Conservation (phyloP, 306 rosid genomes). For the Rosa rugosa region DNA sequence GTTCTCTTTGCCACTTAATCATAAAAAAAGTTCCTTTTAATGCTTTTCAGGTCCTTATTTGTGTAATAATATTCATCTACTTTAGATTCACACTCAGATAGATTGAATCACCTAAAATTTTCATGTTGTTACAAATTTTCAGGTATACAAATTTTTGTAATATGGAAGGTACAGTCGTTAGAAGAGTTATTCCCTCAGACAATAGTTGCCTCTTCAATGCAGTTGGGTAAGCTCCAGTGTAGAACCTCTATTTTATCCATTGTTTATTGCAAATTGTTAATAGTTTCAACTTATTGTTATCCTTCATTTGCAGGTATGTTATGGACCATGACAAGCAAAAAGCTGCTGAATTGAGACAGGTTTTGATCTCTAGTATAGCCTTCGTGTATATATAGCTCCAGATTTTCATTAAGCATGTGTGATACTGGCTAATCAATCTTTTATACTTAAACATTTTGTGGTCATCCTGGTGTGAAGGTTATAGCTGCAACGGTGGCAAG, state of each 20-base stretch:
- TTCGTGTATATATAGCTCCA: background rate
- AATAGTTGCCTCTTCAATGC: conserved; percentile 97
- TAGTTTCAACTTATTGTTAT: background rate
- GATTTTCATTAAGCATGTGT: background rate
- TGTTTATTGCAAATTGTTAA: background rate
- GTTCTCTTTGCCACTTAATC: background rate
- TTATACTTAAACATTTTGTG: background rate
- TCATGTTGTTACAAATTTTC: conserved; percentile 10
- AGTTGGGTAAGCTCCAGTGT: conserved; percentile 64
- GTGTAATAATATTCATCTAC: background rate
- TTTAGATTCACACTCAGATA: background rate
- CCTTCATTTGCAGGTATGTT: conserved; percentile 57
- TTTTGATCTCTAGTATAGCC: conserved; percentile 20
- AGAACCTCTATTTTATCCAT: background rate
- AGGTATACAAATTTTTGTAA: conserved; percentile 26
- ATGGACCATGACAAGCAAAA: conserved; percentile 81
- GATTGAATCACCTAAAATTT: background rate
- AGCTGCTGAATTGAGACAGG: conserved; percentile 93
- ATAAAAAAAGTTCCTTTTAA: background rate
- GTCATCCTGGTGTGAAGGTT: conserved; percentile 48
- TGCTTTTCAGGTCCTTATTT: background rate
- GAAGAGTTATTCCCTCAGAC: conserved; percentile 86
- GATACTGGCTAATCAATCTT: background rate
- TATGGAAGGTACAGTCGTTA: conserved; percentile 76
- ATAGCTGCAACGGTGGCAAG: conserved; percentile 93